Evolutionary conservation across 1,284 basidiomycete species (phyloP).

Genomic region (Trichosporon sp.): DNA sequence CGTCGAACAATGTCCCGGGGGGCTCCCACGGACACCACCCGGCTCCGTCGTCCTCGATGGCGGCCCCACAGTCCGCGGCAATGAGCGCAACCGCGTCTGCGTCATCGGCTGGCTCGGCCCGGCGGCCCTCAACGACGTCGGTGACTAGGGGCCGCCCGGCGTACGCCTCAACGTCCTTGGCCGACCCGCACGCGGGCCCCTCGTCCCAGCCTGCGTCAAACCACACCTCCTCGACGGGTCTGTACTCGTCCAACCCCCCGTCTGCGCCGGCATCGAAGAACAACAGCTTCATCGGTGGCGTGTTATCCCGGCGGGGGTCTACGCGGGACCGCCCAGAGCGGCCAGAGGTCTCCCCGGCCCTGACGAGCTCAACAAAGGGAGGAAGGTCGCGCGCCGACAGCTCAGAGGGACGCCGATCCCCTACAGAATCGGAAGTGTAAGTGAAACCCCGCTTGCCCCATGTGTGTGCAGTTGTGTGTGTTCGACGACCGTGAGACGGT

Average conservation of each 20-base stretch:
- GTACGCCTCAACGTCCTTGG: background rate
- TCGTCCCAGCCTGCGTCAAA: background rate
- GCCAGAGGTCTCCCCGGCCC: background rate
- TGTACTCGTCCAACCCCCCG: conserved; percentile 5
- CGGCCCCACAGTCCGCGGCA: background rate
- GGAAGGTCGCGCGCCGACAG: conserved; percentile 7
- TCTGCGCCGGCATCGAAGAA: conserved; percentile 25
- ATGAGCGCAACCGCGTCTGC: background rate
- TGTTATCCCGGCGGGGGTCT: conserved; percentile 23
- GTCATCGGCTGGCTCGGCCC: background rate
- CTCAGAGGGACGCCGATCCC: conserved; percentile 5
- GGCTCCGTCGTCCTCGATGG: background rate
- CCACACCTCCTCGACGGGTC: background rate
- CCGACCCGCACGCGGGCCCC: background rate
- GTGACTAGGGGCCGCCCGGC: background rate
- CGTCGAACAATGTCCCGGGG: background rate
- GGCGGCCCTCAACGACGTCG: background rate
- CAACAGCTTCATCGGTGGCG: conserved; percentile 21
- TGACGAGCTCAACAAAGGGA: background rate
- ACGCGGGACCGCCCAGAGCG: conserved; percentile 12
- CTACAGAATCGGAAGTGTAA: conserved; percentile 31
- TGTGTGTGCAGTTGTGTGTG: background rate
- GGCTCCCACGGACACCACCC: background rate
- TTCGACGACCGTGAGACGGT: background rate
- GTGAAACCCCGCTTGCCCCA: conserved; percentile 12